These are phyloP conservation scores for Murraya koenigii DNA, from an alignment of 345 rosid species.

Conservation along the genomic window DNA sequence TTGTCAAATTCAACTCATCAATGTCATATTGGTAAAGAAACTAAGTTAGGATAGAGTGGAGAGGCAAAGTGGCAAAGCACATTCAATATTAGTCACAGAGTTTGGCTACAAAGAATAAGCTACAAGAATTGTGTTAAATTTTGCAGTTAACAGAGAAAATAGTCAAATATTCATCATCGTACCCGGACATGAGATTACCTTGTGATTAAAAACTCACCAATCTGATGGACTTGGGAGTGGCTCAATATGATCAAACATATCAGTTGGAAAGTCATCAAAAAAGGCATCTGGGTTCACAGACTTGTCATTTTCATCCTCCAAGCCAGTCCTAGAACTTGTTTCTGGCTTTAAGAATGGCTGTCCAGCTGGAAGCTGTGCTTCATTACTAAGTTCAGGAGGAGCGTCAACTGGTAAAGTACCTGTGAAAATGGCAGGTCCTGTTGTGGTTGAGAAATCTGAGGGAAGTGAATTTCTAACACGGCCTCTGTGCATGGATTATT, in stretches of 20 bases:
- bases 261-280: slow-evolving; percentile 73
- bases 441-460: slow-evolving; percentile 33
- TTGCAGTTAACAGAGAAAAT: background rate
- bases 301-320: slow-evolving; percentile 26
- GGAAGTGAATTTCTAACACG: slow-evolving; percentile 20
- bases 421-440: slow-evolving; percentile 39
- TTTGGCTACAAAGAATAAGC: slow-evolving; percentile 2
- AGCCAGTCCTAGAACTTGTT: slow-evolving; percentile 22
- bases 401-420: slow-evolving; percentile 42
- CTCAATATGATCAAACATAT: slow-evolving; percentile 66
- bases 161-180: background rate
- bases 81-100: background rate
- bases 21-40: background rate
- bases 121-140: background rate
- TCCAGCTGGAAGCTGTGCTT: slow-evolving; percentile 33
- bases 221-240: slow-evolving; percentile 49
- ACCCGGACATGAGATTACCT: background rate
- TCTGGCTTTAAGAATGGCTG: slow-evolving; percentile 49
- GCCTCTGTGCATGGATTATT: slow-evolving; percentile 21
- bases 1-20: background rate
- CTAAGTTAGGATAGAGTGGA: background rate
- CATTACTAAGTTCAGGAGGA: slow-evolving; percentile 32
- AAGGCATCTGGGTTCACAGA: slow-evolving; percentile 37
- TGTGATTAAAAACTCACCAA: slow-evolving; percentile 21
- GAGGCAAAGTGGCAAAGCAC: background rate